phyloP scores from a whole-genome alignment of 345 rosid genomes.

The Ailanthus altissimus region DNA sequence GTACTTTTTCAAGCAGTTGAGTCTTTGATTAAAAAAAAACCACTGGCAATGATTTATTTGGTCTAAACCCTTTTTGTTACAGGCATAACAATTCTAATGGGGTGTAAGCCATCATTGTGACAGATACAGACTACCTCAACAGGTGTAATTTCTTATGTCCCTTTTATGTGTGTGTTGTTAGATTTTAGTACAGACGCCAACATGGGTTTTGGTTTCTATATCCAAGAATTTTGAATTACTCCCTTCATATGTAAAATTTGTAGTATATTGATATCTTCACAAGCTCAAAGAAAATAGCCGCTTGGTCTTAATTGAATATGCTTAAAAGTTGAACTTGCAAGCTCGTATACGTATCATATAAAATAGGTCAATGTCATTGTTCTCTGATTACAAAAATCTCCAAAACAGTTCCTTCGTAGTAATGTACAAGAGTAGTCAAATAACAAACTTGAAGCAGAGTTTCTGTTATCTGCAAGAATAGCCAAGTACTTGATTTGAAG shows the following conservation, averaged over 20 bases:
- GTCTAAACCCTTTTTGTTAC: conserved; percentile 10
- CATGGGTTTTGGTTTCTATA: background rate
- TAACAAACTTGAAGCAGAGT: background rate
- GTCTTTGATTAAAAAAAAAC: background rate
- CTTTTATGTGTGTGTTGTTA: background rate
- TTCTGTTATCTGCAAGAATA: background rate
- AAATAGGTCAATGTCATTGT: background rate
- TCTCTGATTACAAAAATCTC: background rate
- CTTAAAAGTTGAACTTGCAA: background rate
- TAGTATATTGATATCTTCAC: background rate
- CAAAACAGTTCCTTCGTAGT: no score
- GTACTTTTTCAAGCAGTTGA: conserved; percentile 8
- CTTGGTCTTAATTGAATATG: background rate
- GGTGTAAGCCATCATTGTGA: background rate
- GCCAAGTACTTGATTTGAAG: background rate
- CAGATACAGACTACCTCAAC: conserved; percentile 9
- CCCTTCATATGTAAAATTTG: background rate
- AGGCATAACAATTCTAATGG: conserved; percentile 2
- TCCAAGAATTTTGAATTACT: background rate
- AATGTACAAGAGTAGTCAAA: background rate
- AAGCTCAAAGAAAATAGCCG: background rate
- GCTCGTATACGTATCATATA: background rate
- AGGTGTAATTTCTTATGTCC: conserved; percentile 5
- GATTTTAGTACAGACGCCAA: background rate
- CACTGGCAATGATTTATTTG: background rate